These are phyloP conservation scores for Xerocomellus amylosporus DNA, from an alignment of 768 basidiomycete species.

Conservation along the genomic window DNA sequence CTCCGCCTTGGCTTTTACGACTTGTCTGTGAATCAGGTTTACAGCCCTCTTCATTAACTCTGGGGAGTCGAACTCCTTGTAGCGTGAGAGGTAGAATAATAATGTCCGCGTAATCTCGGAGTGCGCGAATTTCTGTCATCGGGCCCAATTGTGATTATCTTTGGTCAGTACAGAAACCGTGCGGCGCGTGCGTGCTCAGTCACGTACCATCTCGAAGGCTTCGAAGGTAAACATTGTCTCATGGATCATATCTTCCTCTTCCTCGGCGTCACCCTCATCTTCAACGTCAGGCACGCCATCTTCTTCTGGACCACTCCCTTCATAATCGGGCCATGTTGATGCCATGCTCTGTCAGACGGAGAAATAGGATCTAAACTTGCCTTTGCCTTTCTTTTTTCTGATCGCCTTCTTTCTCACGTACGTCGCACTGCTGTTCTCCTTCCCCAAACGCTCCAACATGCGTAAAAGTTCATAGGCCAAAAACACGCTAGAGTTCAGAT, in stretches of 20 bases:
- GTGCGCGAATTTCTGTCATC: conserved; percentile 79
- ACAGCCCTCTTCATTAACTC: conserved; percentile 92
- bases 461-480: conserved; percentile 81
- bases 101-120: conserved; percentile 84
- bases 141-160: conserved; percentile 18
- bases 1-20: conserved; percentile 87
- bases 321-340: conserved; percentile 8
- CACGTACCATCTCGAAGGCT: conserved; percentile 79
- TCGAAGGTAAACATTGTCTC: conserved; percentile 93
- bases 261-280: conserved; percentile 57
- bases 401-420: conserved; percentile 67
- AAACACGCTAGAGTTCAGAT: conserved; percentile 83
- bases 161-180: conserved; percentile 15
- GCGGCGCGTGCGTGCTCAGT: conserved; percentile 14
- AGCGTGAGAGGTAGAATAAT: conserved; percentile 76
- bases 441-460: conserved; percentile 88
- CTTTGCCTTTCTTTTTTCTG: conserved; percentile 50
- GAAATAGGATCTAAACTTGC: conserved; percentile 37
- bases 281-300: conserved; percentile 68
- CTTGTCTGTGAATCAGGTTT: conserved; percentile 85
- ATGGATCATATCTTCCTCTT: conserved; percentile 61
- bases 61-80: conserved; percentile 69
- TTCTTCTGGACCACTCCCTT: conserved; percentile 46
- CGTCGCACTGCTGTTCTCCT: conserved; percentile 60
- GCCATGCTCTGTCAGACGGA: conserved; percentile 12